A percentile compares a stretch with the other conserved stretches of the same genome.
Evolutionary conservation across 257 asterid genomes (phyloP).

Genomic region (Solanum sitiens): DNA sequence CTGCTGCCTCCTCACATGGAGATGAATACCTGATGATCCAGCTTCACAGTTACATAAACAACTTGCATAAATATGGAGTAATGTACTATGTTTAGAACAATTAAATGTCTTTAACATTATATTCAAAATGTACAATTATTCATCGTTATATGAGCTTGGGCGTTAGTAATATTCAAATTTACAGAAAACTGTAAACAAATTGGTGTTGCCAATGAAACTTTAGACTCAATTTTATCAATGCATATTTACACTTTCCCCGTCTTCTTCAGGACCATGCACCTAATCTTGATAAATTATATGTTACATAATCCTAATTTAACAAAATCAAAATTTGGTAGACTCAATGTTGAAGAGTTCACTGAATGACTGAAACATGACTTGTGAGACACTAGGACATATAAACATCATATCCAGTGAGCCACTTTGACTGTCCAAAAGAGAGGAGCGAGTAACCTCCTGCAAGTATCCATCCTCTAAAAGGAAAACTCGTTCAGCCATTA

Average conservation of each 20-base stretch:
- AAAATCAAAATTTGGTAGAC: constrained; percentile 25
- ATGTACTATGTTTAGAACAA: neutral
- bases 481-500: constrained; percentile 68
- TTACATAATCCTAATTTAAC: constrained; percentile 38
- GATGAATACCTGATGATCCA: neutral
- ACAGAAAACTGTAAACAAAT: neutral
- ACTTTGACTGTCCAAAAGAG: constrained; percentile 32
- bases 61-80: neutral
- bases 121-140: neutral
- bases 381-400: constrained; percentile 47
- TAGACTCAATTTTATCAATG: neutral
- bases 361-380: constrained; percentile 8
- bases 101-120: neutral
- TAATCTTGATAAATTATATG: constrained; percentile 18
- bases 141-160: neutral
- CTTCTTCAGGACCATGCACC: constrained; percentile 22
- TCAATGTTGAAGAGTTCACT: constrained; percentile 28
- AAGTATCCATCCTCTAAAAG: constrained; percentile 45
- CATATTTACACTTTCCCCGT: neutral
- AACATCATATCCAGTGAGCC: constrained; percentile 11
- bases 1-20: neutral
- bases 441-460: constrained; percentile 53
- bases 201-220: neutral
- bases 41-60: neutral
- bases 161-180: neutral